Evolutionary conservation across 805 yeast genomes (phyloP), one percentile per base, ranked within the genome.

Genomic region (Teunomyces pallodes): DNA sequence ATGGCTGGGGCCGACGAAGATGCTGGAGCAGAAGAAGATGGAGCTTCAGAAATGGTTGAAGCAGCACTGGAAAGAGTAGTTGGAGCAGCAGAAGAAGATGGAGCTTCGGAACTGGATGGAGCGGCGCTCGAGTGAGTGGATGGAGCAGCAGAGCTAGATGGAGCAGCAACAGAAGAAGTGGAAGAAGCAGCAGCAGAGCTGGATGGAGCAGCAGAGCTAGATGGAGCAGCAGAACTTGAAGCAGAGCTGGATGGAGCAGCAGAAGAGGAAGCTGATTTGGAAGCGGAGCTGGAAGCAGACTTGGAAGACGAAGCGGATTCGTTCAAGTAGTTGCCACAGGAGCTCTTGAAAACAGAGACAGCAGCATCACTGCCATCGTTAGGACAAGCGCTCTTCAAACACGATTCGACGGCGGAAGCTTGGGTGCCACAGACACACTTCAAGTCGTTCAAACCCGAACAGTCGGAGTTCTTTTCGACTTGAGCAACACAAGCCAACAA

Each of bases 401-500:
- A 90, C 46, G 70, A 52, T 60, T 81, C 68, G 57, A 90, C 69
- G 36, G 77, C 70, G 51, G 69, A 49, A 54, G 77, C 69, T 58
- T 86, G 81, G 47, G 74, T 72, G 38, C 76, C 66, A 69, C 96
- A 87, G 58, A 87, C 69, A 75, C 96, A 90, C 38, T 70, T 59
- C 55, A 88, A 73, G 61, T 86, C 82, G 65, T 79, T 80, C 65
- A 89, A 66, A 48, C 83, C 73, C 50, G 71, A 56, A 69, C 94
- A 87, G 42, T 71, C 51, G 36, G 80, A 67, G 12, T 83, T 76
- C 64, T 79, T 79, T 53, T 78, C 74, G 47, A 86, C 91, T 60
- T 81, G 77, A 48, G 89, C 79, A 50, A 87, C 92, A 80, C 96
- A 90, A 36, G 96, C 95, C 66, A 90, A 76, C 56, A 90, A 72